A percentile compares a stretch with the other conserved stretches of the same genome.
Conservation (phyloP, 164 flowering plant genomes). For the Macadamia integrifolia region DNA sequence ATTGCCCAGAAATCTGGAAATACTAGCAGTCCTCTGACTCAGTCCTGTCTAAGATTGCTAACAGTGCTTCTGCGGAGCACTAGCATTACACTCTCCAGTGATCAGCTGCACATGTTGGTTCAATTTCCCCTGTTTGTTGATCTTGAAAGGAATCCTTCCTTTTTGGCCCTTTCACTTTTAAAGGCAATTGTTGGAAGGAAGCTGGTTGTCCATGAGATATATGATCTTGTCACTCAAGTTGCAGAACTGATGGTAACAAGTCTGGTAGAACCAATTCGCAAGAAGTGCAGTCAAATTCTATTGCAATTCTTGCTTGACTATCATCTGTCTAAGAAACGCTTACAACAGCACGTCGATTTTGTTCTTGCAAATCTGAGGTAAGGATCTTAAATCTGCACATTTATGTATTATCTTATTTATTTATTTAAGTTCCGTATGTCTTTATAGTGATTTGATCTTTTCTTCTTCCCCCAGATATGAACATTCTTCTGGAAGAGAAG, state of each 20-base stretch:
- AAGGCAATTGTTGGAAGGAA: constrained; percentile 67
- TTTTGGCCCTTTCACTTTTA: constrained; percentile 70
- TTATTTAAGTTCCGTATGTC: constrained; percentile 5
- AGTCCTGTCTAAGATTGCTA: constrained; percentile 72
- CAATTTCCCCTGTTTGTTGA: constrained; percentile 85
- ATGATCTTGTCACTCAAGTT: constrained; percentile 66
- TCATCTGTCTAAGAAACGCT: constrained; percentile 52
- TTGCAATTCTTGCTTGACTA: constrained; percentile 81
- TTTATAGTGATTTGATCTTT: constrained; percentile 6
- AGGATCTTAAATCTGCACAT: constrained; percentile 7
- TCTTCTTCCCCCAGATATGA: constrained; percentile 52
- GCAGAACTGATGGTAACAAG: constrained; percentile 81
- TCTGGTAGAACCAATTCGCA: constrained; percentile 63
- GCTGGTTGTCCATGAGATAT: constrained; percentile 76
- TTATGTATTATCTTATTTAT: neutral
- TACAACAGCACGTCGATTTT: constrained; percentile 75
- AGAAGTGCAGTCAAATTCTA: constrained; percentile 70
- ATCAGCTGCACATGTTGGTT: constrained; percentile 62
- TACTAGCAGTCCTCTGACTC: constrained; percentile 43
- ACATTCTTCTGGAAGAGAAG: constrained; percentile 76
- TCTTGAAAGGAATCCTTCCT: constrained; percentile 68
- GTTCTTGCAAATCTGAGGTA: constrained; percentile 65
- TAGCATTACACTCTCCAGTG: constrained; percentile 57
- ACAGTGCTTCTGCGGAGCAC: constrained; percentile 58
- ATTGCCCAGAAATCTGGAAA: constrained; percentile 54